A percentile compares a stretch with the other conserved stretches of the same genome.
phyloP scores from a whole-genome alignment of 176 grass and related monocot species.

The Zea luxurians region DNA sequence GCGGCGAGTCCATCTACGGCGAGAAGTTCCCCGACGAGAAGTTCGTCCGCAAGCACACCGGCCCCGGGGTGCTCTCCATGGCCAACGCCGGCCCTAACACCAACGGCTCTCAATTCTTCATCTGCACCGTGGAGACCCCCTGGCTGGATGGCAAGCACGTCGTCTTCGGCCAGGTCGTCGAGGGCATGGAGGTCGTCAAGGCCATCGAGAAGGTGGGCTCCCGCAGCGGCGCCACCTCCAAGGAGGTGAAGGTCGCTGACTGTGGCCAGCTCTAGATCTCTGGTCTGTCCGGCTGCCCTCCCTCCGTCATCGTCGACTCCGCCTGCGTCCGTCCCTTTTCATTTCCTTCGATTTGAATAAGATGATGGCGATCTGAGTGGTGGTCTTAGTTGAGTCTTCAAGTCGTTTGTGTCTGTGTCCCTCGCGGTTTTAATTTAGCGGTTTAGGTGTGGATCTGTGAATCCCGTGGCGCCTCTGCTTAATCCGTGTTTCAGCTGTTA shows the following conservation, averaged over 20 bases:
- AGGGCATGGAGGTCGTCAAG: slow-evolving; percentile 51
- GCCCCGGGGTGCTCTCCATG: slow-evolving; percentile 54
- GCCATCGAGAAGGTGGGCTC: slow-evolving; percentile 46
- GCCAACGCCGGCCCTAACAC: slow-evolving; percentile 32
- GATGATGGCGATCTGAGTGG: slow-evolving; percentile 7
- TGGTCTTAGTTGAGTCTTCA: not conserved
- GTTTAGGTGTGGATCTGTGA: not conserved
- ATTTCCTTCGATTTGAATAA: slow-evolving; percentile 2
- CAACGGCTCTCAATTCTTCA: slow-evolving; percentile 70
- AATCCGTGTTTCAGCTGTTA: not conserved
- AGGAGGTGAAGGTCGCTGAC: slow-evolving; percentile 54
- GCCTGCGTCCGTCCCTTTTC: not conserved
- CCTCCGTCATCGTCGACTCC: not conserved
- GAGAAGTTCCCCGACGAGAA: slow-evolving; percentile 66
- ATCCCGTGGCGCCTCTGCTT: not conserved
- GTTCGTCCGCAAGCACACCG: slow-evolving; percentile 46
- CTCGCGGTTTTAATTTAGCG: not conserved
- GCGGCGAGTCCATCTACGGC: slow-evolving; percentile 78
- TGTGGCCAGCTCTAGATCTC: slow-evolving; percentile 60
- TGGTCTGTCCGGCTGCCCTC: not conserved
- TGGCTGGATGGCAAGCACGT: slow-evolving; percentile 77
- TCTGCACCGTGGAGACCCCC: slow-evolving; percentile 38
- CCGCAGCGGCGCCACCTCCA: slow-evolving; percentile 28
- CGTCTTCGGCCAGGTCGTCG: slow-evolving; percentile 57
- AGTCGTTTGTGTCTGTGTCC: not conserved